phyloP scores from a whole-genome alignment of 1,284 basidiomycete species.

The Trichosporon coremiiforme region DNA sequence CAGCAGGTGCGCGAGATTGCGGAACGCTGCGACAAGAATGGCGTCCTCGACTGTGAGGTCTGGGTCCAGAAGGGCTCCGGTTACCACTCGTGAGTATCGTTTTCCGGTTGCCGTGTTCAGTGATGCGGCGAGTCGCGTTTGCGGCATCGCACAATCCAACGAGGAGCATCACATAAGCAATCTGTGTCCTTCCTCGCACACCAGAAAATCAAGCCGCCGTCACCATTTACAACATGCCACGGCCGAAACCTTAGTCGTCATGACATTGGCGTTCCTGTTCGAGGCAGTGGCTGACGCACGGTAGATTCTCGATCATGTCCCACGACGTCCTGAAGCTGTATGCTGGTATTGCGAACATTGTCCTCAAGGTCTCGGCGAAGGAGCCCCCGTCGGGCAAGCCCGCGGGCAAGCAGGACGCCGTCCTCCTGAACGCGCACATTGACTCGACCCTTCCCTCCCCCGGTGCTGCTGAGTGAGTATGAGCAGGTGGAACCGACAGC shows the following conservation, averaged over 20 bases:
- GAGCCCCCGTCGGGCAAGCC: slow-evolving; percentile 61
- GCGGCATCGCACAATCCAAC: no score
- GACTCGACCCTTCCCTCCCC: slow-evolving; percentile 69
- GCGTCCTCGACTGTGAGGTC: slow-evolving; percentile 76
- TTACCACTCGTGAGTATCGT: slow-evolving; percentile 74
- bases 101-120: no score
- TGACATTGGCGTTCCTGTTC: neutral
- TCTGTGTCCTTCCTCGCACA: neutral
- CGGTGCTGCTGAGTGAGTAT: slow-evolving; percentile 75
- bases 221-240: neutral
- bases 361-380: slow-evolving; percentile 73
- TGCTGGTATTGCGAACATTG: slow-evolving; percentile 80
- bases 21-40: slow-evolving; percentile 64
- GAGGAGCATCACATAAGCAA: no score
- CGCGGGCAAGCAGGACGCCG: slow-evolving; percentile 71
- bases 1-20: slow-evolving; percentile 66
- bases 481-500: neutral
- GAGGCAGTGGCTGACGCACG: neutral
- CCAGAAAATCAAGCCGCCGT: neutral
- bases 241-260: neutral
- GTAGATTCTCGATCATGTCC: slow-evolving; percentile 80
- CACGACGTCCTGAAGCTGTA: slow-evolving; percentile 90
- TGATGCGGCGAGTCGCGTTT: no score
- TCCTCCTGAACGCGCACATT: slow-evolving; percentile 87
- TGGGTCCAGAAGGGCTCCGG: slow-evolving; percentile 84